Base-by-base conservation (phyloP, 495 filamentous ascomycete species). In the Hyphodiscus hymeniophilus region DNA sequence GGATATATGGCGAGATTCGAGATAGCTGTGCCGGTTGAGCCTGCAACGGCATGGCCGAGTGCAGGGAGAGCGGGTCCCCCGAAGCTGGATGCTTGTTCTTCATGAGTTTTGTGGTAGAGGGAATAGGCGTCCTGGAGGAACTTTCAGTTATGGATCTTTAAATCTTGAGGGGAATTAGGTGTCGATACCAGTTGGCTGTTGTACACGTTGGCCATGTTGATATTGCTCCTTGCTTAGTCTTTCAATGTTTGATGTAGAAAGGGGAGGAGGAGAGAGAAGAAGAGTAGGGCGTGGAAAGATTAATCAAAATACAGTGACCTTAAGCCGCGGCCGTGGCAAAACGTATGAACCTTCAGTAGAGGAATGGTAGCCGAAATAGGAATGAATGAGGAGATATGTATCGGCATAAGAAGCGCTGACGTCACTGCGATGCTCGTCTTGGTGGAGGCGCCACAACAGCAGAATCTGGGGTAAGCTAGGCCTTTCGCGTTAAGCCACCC, bases 41-140 rank as follows among this genome's bases (percentile, higher is more conserved):
- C 89, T 15, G 89, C 84, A 17, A 85, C 61, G 41, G 91, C 90
- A 70, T 95, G 91, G 16, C 87, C 87, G n/a, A 94, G 68, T 4
- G 87, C 84, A 43, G 89, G 86, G n/a, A 95, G 76, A n/a, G 52
- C 51, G 0, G 58, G 58, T 6, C 51, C 47, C 16, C 13, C 33
- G 33, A 33, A 21, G 7, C 45, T 7, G 11, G 54, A 51, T 6
- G 45, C 26, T 1, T 47, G 7, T 48, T 57, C 42, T 50, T 60
- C 50, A 15, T 54, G 54, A 7, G 38, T 23, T 28, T 54, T 38
- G 34, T 60, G 58, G 48, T 57, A 60, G 36, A 60, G 51, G 10
- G 48, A 23, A 38, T 31, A 57, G 8, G 57, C 54, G 38, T 57
- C 54, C 53, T 52, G 41, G 28, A 16, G 7, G 45, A 22, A 13